Base-by-base conservation (phyloP, 768 basidiomycete genomes). In the Lanmaoa rubissima region DNA sequence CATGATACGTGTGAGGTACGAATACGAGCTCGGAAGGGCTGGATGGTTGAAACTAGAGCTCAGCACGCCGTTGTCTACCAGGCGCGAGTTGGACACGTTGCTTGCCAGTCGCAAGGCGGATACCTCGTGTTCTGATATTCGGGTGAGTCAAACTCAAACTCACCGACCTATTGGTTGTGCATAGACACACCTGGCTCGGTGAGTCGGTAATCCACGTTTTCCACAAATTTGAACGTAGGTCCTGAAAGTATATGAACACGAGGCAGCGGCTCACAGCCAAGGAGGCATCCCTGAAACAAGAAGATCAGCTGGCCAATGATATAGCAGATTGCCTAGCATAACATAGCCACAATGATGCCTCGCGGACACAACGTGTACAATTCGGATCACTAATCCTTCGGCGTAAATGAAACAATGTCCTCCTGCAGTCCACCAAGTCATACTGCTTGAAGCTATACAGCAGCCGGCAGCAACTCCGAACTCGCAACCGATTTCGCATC, bases 281-380 rank as follows among this genome's bases (percentile, higher is more conserved):
- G 34, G 32, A 32, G 36, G 19, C 31, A 35, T 31, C 14, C 34
- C 40, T 45, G 36, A 55, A 48, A 56, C 31, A 40, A 40, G 48
- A 35, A 55, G 32, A 28, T 39, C 35, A 36, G 17, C 28, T 31
- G 34, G 24, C 26, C 11, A n/a, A 40, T 8, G 26, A 48, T 26
- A 12, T 47, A 39, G 21, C 21, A 24, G 34, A 49, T 40, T 32
- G 21, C 32, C 42, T 53, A 28, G 5, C 2, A 12, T 8, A 5
- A 38, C 50, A 66, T 36, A 61, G 66, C 66, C 65, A 68, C 65
- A 31, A n/a, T 41, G 53, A 48, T 48, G 59, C 66, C 67, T 68
- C 66, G 57, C 63, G 66, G 66, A 46, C 44, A 19, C 51, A 63
- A 68, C 63, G 57, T 65, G 58, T 42, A 26, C 26, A 1, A 10